These are phyloP conservation scores for Amylocystis lapponica DNA, from an alignment of 768 basidiomycete species.

Conservation along the genomic window DNA sequence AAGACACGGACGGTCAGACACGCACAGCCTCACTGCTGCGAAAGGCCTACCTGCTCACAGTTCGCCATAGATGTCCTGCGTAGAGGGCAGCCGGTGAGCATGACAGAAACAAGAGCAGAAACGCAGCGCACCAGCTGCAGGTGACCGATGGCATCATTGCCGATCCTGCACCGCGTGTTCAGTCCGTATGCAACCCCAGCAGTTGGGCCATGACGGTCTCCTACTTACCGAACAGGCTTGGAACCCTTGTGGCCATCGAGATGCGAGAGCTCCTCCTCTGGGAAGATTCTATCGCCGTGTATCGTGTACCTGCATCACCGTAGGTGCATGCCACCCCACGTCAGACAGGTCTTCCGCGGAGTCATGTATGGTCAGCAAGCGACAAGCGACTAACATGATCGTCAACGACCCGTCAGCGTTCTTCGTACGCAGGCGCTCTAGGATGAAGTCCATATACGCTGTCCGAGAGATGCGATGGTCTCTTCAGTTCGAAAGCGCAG, in stretches of 20 bases:
- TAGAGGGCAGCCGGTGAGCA: too few relatives aligned
- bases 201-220: neutral
- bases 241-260: slow-evolving; percentile 87
- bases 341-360: neutral
- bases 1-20: neutral
- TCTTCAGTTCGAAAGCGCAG: neutral
- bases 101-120: neutral
- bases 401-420: slow-evolving; percentile 90
- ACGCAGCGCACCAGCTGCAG: slow-evolving; percentile 62
- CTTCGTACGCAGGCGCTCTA: slow-evolving; percentile 72
- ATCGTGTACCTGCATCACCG: slow-evolving; percentile 83
- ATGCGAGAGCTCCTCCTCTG: slow-evolving; percentile 79
- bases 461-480: neutral
- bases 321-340: too few relatives aligned
- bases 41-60: slow-evolving; percentile 38
- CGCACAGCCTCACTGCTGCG: neutral
- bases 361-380: neutral
- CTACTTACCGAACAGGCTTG: slow-evolving; percentile 60
- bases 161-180: slow-evolving; percentile 45
- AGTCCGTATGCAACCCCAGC: neutral
- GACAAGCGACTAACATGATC: slow-evolving; percentile 61
- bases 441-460: slow-evolving; percentile 92
- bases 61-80: slow-evolving; percentile 94
- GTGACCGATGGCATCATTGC: slow-evolving; percentile 95
- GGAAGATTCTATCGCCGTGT: slow-evolving; percentile 74